Evolutionary conservation across 768 basidiomycete genomes (phyloP), one percentile per base, ranked within the genome.

Genomic region (Gloeostereum incarnatum): DNA sequence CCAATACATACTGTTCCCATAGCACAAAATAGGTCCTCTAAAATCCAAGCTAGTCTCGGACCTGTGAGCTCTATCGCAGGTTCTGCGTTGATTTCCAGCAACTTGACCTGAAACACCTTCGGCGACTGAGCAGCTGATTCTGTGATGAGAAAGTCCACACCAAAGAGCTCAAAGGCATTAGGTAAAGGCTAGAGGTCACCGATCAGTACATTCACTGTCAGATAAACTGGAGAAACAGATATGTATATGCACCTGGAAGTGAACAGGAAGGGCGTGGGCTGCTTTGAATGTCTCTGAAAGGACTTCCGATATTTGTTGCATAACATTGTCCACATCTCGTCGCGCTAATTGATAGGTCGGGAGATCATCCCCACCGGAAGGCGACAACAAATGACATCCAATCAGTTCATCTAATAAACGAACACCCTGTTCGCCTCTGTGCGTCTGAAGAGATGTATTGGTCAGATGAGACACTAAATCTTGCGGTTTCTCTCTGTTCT

Each of bases 61-160:
- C 93, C 96, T 0, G 93, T 93, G 39, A 94, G 72, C 50, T 92
- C 88, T 42, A 98, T 94, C 31, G 96, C 96, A 1, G 96, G 94
- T 46, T 93, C 92, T 5, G 94, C 80, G 53, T 99, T 99, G 50
- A 94, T 69, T 58, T 98, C 96, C 21, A 97, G 68, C 2, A 97
- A 63, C 39, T 81, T 78, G 11, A 89, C 78, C 44, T 75, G 68
- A 39, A 77, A 71, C 6, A 55, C 50, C 5, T 38, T 39, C 9
- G 33, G 37, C 0, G 50, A 40, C 3, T 36, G 46, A 10, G 38
- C 25, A 14, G 34, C 39, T 35, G 45, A 45, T 50, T 73, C 72
- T 37, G 69, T 70, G 41, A 97, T 71, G 10, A 98, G 65, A 42
- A 99, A 84, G 56, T 99, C 96, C n/a, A 86, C 72, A 0, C 96